Base-by-base conservation (phyloP, 2,329 filamentous ascomycete genomes). In the Lasiodiplodia citricola region DNA sequence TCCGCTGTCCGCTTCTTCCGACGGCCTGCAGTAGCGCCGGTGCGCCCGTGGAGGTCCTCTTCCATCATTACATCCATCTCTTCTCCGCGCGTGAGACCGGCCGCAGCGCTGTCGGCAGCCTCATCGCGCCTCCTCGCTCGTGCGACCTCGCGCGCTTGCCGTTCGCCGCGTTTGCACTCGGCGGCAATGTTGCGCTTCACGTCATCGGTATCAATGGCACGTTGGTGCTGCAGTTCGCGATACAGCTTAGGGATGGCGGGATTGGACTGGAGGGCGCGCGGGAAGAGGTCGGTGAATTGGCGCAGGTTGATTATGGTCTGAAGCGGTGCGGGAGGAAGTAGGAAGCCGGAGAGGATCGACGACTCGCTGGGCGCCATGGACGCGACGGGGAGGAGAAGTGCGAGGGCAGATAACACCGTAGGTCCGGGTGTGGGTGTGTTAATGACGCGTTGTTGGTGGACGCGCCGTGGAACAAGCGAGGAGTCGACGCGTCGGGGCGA, bases 221-320 rank as follows among this genome's bases (percentile, higher is more conserved):
- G 88, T 76, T 94, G 87, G 69, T 89, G 86, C 74, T 96, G 92
- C 2, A 97, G 85, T 77, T 96, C 92, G 58, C 91, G 88, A 77
- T 96, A 97, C 5, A 97, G 84, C 0, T 85, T 83, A 68, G 88
- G 87, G 58, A 95, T 85, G 68, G 91, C 88, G 0, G 91, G 87
- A 57, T 90, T 90, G 28, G 85, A 82, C 69, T 90, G 90, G 62
- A 90, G 84, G 50, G 87, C 80, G 63, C 86, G 87, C 13, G 93
- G 93, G 75, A 97, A 96, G 52, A 95, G 85, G 35, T 90, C 85
- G 54, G 88, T 89, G 83, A 97, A 97, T 72, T 93, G 87, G 68
- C 89, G 85, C 57, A 94, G 85, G 8, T 92, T 90, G 73, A 94
- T 83, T 75, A 94, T 87, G 71, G 90, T 87, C 52, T 91, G 90